phyloP scores from a whole-genome alignment of 306 rosid species.

The Cucurbita argyrosperma region DNA sequence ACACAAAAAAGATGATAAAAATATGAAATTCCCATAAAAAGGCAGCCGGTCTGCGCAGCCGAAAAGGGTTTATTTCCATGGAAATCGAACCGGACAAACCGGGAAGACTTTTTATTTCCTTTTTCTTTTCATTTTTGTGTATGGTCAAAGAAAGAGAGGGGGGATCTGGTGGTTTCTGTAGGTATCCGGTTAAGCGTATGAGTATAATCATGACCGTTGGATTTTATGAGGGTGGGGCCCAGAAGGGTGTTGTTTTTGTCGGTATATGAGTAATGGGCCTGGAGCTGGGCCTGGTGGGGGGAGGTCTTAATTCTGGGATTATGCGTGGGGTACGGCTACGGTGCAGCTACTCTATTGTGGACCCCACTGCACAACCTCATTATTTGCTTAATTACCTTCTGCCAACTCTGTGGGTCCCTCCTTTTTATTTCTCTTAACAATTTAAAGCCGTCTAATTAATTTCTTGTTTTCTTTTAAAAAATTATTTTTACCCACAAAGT shows the following conservation, averaged over 20 bases:
- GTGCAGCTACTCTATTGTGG: not conserved
- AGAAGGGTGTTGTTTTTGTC: not conserved
- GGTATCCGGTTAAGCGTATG: slow-evolving; percentile 1
- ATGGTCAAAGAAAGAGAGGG: not conserved
- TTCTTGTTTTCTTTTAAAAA: no score
- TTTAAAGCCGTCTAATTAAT: no score
- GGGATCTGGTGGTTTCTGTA: not conserved
- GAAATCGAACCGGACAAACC: slow-evolving; percentile 2
- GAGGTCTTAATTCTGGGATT: slow-evolving; percentile 2
- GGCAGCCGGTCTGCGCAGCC: not conserved
- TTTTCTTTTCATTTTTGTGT: not conserved
- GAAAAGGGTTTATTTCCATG: not conserved
- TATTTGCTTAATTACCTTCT: not conserved
- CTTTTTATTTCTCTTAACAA: no score
- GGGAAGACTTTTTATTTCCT: not conserved
- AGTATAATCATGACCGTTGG: not conserved
- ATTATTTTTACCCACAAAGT: no score
- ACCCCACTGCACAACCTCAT: slow-evolving; percentile 1
- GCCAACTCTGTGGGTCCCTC: not conserved
- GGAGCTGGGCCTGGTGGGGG: not conserved
- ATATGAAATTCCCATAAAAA: not conserved
- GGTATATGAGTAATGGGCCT: not conserved
- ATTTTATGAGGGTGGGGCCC: not conserved
- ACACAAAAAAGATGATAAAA: not conserved
- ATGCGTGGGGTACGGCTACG: not conserved